Percentiles rank a stretch among this genome's conserved stretches.
These are phyloP conservation scores for Phytophthora gonapodyides DNA, from an alignment of 352 stramenopile species.

Conservation along the genomic window DNA sequence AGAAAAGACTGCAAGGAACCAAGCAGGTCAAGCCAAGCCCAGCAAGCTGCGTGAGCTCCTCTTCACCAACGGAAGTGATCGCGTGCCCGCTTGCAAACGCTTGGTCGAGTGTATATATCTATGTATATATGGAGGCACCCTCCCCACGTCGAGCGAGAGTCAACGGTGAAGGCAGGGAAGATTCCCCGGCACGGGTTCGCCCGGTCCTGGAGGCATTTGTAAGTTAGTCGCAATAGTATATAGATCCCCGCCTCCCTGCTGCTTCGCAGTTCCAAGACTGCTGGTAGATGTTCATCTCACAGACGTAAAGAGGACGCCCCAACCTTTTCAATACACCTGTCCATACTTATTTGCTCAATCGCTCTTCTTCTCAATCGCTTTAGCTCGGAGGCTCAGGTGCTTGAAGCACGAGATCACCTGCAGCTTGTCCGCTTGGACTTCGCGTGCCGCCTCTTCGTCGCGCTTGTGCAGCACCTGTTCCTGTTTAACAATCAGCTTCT, in stretches of 20 bases:
- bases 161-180: slow-evolving; percentile 27
- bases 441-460: slow-evolving; percentile 44
- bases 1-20: slow-evolving; percentile 11
- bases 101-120: slow-evolving; percentile 48
- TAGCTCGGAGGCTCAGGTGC: slow-evolving; percentile 60
- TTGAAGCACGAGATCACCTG: slow-evolving; percentile 79
- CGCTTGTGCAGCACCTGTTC: slow-evolving; percentile 41
- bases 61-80: slow-evolving; percentile 44
- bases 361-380: slow-evolving; percentile 10
- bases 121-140: slow-evolving; percentile 38
- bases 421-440: slow-evolving; percentile 48
- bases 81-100: slow-evolving; percentile 17
- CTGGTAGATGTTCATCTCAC: neutral
- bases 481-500: slow-evolving; percentile 44
- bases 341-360: slow-evolving; percentile 26
- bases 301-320: slow-evolving; percentile 11
- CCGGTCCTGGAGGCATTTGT: slow-evolving; percentile 32
- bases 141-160: slow-evolving; percentile 13
- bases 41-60: slow-evolving; percentile 16
- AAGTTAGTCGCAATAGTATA: slow-evolving; percentile 53
- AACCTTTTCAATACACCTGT: slow-evolving; percentile 30
- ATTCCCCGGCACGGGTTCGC: slow-evolving; percentile 15
- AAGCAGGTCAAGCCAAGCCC: slow-evolving; percentile 26
- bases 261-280: neutral
- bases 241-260: slow-evolving; percentile 25